Evolutionary conservation across 345 rosid species (phyloP), one percentile per base, ranked within the genome.

Genomic region (Brassica rapa): DNA sequence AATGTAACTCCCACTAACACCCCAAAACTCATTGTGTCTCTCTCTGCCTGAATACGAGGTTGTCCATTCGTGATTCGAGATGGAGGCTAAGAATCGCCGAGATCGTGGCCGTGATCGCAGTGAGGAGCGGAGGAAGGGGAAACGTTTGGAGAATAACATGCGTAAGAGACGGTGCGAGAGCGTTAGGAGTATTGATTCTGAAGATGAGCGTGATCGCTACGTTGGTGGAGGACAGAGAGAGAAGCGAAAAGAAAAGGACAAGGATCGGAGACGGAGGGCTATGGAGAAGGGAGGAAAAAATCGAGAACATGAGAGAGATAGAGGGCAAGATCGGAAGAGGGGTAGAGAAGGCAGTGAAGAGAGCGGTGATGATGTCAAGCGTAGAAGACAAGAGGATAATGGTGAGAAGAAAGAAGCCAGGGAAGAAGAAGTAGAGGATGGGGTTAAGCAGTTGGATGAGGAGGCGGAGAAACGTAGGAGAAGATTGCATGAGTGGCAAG

Each of bases 401-500:
- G 92, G 81, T 51, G 87, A 85, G 68, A 86, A 76, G 80, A 87
- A 84, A 79, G 85, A 84, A 79, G 85, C 91, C 56, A 77, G 89
- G 51, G 97, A 88, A 74, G 95, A 92, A 76, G 98, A 94, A 75
- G 63, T 88, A 30, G 92, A 88, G 84, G 97, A 92, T 59, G 97
- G 88, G 66, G 95, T 89, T 76, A 85, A 75, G 62, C 87, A 82
- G 63, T 78, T 92, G 82, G 93, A 94, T 35, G 93, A 92, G 66
- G 97, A 93, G 80, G 88, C 83, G 82, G 97, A 92, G 71, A 92
- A 91, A 76, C 84, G 93, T 77, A 88, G 96, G 83, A 88, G 97
- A 76, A 88, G 98, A 84, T 95, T 92, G 51, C 97, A 94, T 80
- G 98, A 92, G 81, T 92, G 98, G 98, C 98, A 94, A 75, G 98